Percentiles rank a stretch among this genome's conserved stretches.
Conservation (phyloP, 2,329 filamentous ascomycete species). For the Cercospora janseana region DNA sequence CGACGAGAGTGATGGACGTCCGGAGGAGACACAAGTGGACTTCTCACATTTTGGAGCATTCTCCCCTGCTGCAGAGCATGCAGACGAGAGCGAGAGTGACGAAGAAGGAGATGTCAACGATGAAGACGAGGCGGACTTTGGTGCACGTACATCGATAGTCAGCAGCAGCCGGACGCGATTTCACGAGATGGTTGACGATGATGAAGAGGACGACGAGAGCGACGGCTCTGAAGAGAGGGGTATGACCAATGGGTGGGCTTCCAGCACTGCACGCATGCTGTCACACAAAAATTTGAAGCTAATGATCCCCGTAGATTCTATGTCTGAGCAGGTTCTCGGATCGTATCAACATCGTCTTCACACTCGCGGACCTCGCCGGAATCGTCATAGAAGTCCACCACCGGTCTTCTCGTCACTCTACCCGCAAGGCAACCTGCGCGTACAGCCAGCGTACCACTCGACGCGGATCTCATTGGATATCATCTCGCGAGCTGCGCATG, state of each 20-base stretch:
- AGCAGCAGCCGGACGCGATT: neutral
- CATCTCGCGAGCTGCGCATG: slow-evolving; percentile 8
- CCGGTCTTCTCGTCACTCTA: slow-evolving; percentile 5
- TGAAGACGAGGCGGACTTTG: neutral
- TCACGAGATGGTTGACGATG: slow-evolving; percentile 14
- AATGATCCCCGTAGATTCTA: slow-evolving; percentile 20
- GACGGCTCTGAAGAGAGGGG: slow-evolving; percentile 20
- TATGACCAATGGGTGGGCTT: slow-evolving; percentile 30
- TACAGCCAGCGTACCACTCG: neutral
- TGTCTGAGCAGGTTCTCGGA: slow-evolving; percentile 13
- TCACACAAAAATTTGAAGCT: slow-evolving; percentile 8
- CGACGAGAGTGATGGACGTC: slow-evolving; percentile 13
- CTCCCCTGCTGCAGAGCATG: slow-evolving; percentile 8
- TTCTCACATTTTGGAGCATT: slow-evolving; percentile 17
- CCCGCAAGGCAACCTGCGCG: neutral
- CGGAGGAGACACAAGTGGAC: slow-evolving; percentile 17
- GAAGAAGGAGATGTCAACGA: neutral
- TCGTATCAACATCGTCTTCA: slow-evolving; percentile 18
- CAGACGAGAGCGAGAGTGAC: slow-evolving; percentile 11
- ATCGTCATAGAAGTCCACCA: slow-evolving; percentile 17
- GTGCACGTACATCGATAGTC: neutral
- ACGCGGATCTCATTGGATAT: slow-evolving; percentile 5
- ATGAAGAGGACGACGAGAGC: slow-evolving; percentile 17
- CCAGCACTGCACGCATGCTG: slow-evolving; percentile 13
- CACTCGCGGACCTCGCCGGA: slow-evolving; percentile 17